Conservation (phyloP, 176 grass and related monocot genomes). For the Tuctoria greenei region DNA sequence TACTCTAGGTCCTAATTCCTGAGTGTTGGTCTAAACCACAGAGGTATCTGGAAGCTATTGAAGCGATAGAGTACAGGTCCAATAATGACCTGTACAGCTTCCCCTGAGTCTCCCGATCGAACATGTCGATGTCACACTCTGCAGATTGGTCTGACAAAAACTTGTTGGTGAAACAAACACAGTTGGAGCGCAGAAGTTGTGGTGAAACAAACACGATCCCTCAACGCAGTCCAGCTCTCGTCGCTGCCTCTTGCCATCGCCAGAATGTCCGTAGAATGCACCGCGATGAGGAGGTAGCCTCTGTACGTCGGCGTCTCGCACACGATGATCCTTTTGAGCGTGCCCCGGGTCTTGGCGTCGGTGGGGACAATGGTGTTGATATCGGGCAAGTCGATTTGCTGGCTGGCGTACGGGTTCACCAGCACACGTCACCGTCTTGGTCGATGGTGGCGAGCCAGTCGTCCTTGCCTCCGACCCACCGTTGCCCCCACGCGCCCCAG, state of each 20-base stretch:
- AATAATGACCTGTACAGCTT: background rate
- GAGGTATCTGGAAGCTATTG: background rate
- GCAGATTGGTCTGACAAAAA: too few species aligned
- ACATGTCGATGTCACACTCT: background rate
- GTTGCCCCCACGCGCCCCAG: background rate
- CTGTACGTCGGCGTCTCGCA: background rate
- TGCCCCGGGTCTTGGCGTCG: background rate
- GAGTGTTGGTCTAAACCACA: background rate
- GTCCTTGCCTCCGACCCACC: background rate
- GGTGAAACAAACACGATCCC: background rate
- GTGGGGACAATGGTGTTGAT: background rate
- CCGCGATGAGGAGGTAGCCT: background rate
- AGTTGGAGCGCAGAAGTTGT: background rate
- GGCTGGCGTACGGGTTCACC: background rate
- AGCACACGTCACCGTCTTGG: background rate
- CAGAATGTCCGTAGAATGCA: fast-evolving
- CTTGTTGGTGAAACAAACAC: background rate
- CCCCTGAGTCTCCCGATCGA: background rate
- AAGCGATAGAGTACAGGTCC: background rate
- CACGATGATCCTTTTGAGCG: background rate
- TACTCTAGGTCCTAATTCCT: background rate
- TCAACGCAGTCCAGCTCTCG: background rate
- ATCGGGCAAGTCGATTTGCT: background rate
- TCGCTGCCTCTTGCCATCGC: background rate
- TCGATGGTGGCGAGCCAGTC: background rate